Base-by-base conservation (phyloP, 148 eudicot genomes). In the Vaccinium vitisidaea region DNA sequence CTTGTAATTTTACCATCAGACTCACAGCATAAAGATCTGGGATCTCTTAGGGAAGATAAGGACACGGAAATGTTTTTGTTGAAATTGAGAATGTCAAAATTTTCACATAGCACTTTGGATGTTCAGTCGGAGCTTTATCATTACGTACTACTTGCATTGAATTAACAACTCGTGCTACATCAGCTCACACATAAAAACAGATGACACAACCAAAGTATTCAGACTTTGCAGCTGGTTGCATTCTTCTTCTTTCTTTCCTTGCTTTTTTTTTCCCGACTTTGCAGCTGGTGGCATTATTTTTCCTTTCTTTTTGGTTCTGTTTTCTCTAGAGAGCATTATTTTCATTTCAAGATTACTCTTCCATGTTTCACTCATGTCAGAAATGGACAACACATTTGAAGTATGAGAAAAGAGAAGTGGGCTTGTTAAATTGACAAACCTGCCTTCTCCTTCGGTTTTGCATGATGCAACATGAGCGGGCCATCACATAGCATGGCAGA, bases 401-500 rank as follows among this genome's bases (percentile, higher is more conserved):
- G 46, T 5, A 27, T 6, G 6, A 52, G 27, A 21, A 84, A 16
- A 50, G 9, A 43, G 50, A 73, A 71, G 63, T 27, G 81, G 80
- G 52, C 53, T 4, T 21, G 49, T 8, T 15, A 52, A 27, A 19
- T 18, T 25, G 25, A 75, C 75, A 32, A 81, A 93, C 95, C 94
- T 93, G 94, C 82, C 98, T 87, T 56, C 94, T 89, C 86, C 95
- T 88, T 85, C 90, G 92, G 82, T 89, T 84, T 81, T 90, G 92
- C 69, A 91, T 71, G 67, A 91, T 86, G 83, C 89, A 92, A 90
- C 95, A 94, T 8, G 92, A 90, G 59, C 95, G 92, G 52, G 84
- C 94, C 86, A 94, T 84, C 19, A 89, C 98, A 80, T 92, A 94
- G 90, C 98, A 94, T 10, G 95, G 98, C 58, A 94, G 91, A 85